A percentile compares a stretch with the other conserved stretches of the same genome.
Conservation (phyloP, 768 basidiomycete species). For the Tephrocybe sp. region DNA sequence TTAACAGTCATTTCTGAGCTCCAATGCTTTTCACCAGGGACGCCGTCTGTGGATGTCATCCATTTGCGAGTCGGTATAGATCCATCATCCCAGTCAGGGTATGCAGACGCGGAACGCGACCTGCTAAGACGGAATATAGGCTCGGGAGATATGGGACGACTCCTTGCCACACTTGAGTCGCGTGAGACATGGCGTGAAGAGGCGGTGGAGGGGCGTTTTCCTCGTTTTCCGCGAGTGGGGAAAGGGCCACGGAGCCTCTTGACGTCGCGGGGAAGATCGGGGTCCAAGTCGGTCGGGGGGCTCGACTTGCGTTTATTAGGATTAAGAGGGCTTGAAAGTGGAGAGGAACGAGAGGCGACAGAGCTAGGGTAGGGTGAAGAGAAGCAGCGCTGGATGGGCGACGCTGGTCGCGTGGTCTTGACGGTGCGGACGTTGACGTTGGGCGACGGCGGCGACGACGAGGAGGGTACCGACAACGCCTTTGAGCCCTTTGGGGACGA, state of each 20-base stretch:
- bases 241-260: slow-evolving; percentile 35
- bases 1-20: slow-evolving; percentile 67
- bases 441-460: slow-evolving; percentile 18
- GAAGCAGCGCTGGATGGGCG: slow-evolving; percentile 16
- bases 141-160: slow-evolving; percentile 44
- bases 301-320: slow-evolving; percentile 34
- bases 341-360: slow-evolving; percentile 22
- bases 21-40: slow-evolving; percentile 47
- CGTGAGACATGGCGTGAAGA: slow-evolving; percentile 41
- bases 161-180: slow-evolving; percentile 38
- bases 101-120: slow-evolving; percentile 63
- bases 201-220: slow-evolving; percentile 30
- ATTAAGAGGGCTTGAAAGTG: slow-evolving; percentile 26
- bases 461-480: too few species aligned
- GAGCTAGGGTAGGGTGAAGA: slow-evolving; percentile 6
- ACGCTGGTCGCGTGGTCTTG: slow-evolving; percentile 17
- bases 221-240: slow-evolving; percentile 23
- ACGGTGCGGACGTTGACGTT: slow-evolving; percentile 31
- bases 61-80: slow-evolving; percentile 45
- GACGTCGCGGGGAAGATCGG: slow-evolving; percentile 33
- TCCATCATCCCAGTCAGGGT: slow-evolving; percentile 36
- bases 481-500: slow-evolving; percentile 27
- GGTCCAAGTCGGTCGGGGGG: slow-evolving; percentile 7
- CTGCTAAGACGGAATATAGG: slow-evolving; percentile 57
- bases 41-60: slow-evolving; percentile 49